Percentiles rank a stretch among this genome's conserved stretches.
These are phyloP conservation scores for Gossypium raimondii DNA, from an alignment of 345 rosid genomes.

Conservation along the genomic window DNA sequence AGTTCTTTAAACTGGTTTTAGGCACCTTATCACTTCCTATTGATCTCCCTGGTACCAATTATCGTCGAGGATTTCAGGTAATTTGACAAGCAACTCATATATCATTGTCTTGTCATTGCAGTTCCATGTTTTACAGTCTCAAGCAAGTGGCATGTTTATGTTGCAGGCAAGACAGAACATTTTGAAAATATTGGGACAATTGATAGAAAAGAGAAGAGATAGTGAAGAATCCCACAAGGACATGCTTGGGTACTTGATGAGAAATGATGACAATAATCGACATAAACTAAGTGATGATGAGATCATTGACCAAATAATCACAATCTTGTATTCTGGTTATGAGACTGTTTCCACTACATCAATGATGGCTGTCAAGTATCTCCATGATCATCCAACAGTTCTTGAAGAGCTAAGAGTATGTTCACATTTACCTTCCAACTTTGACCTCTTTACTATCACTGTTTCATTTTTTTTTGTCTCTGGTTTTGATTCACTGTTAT, in stretches of 20 bases:
- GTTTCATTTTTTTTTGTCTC: not conserved
- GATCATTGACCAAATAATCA: slow-evolving; percentile 77
- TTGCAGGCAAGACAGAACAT: slow-evolving; percentile 67
- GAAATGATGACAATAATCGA: slow-evolving; percentile 36
- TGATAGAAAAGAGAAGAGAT: slow-evolving; percentile 53
- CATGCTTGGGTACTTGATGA: slow-evolving; percentile 72
- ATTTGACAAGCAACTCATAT: not conserved
- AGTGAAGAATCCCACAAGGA: slow-evolving; percentile 42
- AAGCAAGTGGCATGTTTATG: not conserved
- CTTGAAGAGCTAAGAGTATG: slow-evolving; percentile 74
- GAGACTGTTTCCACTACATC: slow-evolving; percentile 87
- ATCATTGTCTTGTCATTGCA: not conserved
- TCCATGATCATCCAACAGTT: slow-evolving; percentile 68
- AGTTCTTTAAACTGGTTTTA: slow-evolving; percentile 68
- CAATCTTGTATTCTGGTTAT: slow-evolving; percentile 72
- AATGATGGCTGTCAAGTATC: slow-evolving; percentile 90
- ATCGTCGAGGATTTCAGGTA: slow-evolving; percentile 61
- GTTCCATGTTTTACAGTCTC: not conserved
- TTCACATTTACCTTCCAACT: not conserved
- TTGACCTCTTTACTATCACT: not conserved
- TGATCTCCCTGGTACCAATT: slow-evolving; percentile 62
- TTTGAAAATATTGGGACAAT: slow-evolving; percentile 39
- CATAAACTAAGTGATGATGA: slow-evolving; percentile 50
- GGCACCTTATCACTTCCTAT: slow-evolving; percentile 80
- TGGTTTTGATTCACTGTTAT: not conserved